Evolutionary conservation across 2,329 filamentous ascomycete genomes (phyloP).

Genomic region (Neobulgaria alba): DNA sequence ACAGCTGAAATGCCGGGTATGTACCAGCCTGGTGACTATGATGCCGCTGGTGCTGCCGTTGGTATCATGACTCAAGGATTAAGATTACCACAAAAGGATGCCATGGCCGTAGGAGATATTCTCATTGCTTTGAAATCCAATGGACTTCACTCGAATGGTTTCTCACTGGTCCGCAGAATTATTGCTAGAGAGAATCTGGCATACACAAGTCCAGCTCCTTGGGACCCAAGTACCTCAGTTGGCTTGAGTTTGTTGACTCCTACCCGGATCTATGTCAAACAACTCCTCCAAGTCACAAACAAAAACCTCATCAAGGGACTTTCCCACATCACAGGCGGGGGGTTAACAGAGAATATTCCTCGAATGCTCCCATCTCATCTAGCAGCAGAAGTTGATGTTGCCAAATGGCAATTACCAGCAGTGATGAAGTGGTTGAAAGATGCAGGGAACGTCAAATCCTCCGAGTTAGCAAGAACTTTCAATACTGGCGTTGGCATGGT

Average conservation of each 20-base stretch:
- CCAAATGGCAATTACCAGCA: conserved; percentile 63
- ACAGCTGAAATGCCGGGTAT: conserved; percentile 98
- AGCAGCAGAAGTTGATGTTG: conserved; percentile 68
- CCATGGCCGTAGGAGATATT: conserved; percentile 76
- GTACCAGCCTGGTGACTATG: conserved; percentile 77
- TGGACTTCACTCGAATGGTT: conserved; percentile 93
- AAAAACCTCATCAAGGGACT: conserved; percentile 74
- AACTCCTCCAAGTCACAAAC: conserved; percentile 58
- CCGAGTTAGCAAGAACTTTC: conserved; percentile 87
- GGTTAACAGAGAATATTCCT: conserved; percentile 87
- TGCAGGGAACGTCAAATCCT: conserved; percentile 58
- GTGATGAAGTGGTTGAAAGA: conserved; percentile 83
- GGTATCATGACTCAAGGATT: conserved; percentile 65
- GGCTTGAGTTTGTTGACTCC: conserved; percentile 78
- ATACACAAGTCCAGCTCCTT: conserved; percentile 69
- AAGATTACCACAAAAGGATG: conserved; percentile 65
- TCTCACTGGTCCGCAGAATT: conserved; percentile 90
- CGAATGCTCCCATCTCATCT: conserved; percentile 78
- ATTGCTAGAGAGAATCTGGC: conserved; percentile 62
- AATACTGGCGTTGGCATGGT: conserved; percentile 97
- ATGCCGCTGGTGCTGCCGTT: conserved; percentile 83
- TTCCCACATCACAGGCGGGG: conserved; percentile 94
- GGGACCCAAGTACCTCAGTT: conserved; percentile 54
- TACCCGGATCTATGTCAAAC: conserved; percentile 87
- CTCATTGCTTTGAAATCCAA: conserved; percentile 78